Base-by-base conservation (phyloP, 2,329 filamentous ascomycete species). In the Penicillium psychrosexuale region DNA sequence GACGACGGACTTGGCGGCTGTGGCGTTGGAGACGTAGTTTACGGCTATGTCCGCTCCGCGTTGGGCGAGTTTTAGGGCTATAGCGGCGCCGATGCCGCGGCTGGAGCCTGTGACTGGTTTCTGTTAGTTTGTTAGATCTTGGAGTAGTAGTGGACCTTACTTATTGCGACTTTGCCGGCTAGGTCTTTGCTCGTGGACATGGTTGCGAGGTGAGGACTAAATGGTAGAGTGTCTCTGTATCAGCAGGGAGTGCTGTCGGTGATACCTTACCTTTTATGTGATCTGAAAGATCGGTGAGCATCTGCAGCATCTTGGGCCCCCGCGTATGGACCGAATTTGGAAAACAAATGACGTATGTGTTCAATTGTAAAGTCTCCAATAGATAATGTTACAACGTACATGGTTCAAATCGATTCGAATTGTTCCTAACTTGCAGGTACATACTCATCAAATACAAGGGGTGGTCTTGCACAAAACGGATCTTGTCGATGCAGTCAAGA, bases 41-140 rank as follows among this genome's bases (percentile, higher is more conserved):
- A 64, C 55, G 31, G 56, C 62, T 28, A 64, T 34, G 48, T 60
- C 17, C 27, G 62, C 62, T 24, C 62, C 62, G 0, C 43, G 61
- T 1, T 55, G 51, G 34, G 61, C 59, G 39, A 62, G 45, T 38
- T 64, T 64, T 0, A 63, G 51, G 43, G 59, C 59, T 9, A 64
- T 62, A 4, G 59, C 55, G 8, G 62, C 62, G 19, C 62, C 62
- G 48, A 64, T 63, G n/a, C 62, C 62, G 30, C 62, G 61, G 53
- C 61, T 64, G 22, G 59, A 54, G 8, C 62, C 62, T 5, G 62
- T 63, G 27, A 64, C 61, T 64, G 40, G 40, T 37, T 17, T 33
- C 19, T 22, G 6, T 47, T 42, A 39, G 34, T 37, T 15, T 53
- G 7, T 27, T 36, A 28, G 5, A 2, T 13, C 13, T 34, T 34